phyloP scores from a whole-genome alignment of 2,329 filamentous ascomycete species.

The Sporothrix mexicana region DNA sequence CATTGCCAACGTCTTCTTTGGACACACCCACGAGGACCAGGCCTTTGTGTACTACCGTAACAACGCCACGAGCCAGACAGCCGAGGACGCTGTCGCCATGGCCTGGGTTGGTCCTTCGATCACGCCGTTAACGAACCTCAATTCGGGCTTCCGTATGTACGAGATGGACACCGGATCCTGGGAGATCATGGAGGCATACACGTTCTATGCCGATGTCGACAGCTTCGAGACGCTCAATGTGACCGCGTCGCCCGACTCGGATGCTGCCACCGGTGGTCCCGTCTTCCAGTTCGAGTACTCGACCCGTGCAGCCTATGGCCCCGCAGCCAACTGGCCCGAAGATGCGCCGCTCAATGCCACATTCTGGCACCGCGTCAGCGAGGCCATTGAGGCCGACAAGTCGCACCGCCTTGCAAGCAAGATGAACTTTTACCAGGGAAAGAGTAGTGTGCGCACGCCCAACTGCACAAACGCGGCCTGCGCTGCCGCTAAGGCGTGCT shows the following conservation, averaged over 20 bases:
- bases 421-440: slow-evolving; percentile 48
- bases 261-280: slow-evolving; percentile 43
- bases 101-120: slow-evolving; percentile 58
- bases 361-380: slow-evolving; percentile 53
- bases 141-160: slow-evolving; percentile 64
- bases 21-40: slow-evolving; percentile 59
- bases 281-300: slow-evolving; percentile 63
- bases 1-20: slow-evolving; percentile 62
- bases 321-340: slow-evolving; percentile 50
- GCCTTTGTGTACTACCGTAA: slow-evolving; percentile 58
- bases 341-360: slow-evolving; percentile 55
- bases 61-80: slow-evolving; percentile 53
- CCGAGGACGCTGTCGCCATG: slow-evolving; percentile 58
- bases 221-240: slow-evolving; percentile 48
- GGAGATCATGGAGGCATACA: slow-evolving; percentile 58
- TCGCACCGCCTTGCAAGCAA: slow-evolving; percentile 50
- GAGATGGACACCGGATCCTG: slow-evolving; percentile 63
- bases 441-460: slow-evolving; percentile 46
- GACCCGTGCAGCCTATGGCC: slow-evolving; percentile 60
- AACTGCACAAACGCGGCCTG: slow-evolving; percentile 50
- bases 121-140: slow-evolving; percentile 56
- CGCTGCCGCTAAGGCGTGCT: slow-evolving; percentile 61
- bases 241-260: slow-evolving; percentile 44
- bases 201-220: slow-evolving; percentile 60
- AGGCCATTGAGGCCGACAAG: slow-evolving; percentile 46